phyloP scores from a whole-genome alignment of 2,329 filamentous ascomycete species.

The Claviceps quebecensis region DNA sequence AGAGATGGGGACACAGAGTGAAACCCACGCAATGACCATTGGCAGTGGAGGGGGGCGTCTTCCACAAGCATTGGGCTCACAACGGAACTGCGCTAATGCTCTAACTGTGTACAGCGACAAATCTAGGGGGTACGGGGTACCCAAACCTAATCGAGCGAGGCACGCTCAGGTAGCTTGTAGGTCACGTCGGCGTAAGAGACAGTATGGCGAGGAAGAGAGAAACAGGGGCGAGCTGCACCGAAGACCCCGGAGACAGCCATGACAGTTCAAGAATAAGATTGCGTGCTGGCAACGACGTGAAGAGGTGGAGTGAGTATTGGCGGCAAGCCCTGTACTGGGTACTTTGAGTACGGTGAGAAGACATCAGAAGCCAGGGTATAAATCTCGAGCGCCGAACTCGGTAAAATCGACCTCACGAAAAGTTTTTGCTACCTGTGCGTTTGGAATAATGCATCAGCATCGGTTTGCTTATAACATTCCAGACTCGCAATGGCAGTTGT shows the following conservation, averaged over 20 bases:
- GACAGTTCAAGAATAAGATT: no score
- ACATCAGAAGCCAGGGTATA: not conserved
- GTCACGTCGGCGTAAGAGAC: not conserved
- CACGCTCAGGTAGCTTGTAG: not conserved
- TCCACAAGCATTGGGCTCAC: constrained; percentile 7
- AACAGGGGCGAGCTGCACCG: not conserved
- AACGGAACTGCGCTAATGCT: constrained; percentile 8
- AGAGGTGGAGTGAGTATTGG: not conserved
- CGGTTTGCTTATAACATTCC: not conserved
- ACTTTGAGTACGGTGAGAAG: not conserved
- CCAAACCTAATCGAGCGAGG: not conserved
- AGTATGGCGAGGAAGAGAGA: constrained; percentile 1
- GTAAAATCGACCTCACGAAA: not conserved
- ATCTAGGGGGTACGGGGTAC: not conserved
- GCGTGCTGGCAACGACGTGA: not conserved
- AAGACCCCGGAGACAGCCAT: not conserved
- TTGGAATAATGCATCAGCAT: not conserved
- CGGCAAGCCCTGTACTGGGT: not conserved
- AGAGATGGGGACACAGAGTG: not conserved
- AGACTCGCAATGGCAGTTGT: not conserved
- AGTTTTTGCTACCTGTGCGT: not conserved
- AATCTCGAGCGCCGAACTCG: not conserved
- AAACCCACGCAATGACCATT: not conserved
- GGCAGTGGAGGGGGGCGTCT: not conserved
- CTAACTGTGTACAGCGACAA: constrained; percentile 7